Percentiles rank a stretch among this genome's conserved stretches.
Evolutionary conservation across 331 rosid genomes (phyloP).

Genomic region (Prunus yedoensis): DNA sequence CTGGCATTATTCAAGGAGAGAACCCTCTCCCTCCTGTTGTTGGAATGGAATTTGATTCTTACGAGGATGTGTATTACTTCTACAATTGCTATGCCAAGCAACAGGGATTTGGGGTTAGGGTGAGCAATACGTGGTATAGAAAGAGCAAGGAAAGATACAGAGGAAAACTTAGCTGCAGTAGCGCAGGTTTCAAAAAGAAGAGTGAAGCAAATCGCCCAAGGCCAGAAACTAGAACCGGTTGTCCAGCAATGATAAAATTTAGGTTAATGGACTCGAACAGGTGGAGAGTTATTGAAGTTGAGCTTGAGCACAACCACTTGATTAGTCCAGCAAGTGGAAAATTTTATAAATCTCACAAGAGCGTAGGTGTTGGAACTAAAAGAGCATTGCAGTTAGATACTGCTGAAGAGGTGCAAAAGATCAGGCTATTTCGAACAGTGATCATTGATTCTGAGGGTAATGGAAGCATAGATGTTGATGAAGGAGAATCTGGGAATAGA

Average conservation of each 20-base stretch:
- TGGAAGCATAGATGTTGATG: slow-evolving; percentile 39
- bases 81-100: slow-evolving; percentile 74
- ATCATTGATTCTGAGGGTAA: slow-evolving; percentile 48
- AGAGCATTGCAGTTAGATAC: slow-evolving; percentile 52
- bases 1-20: slow-evolving; percentile 48
- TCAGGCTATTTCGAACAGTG: slow-evolving; percentile 55
- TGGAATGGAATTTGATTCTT: slow-evolving; percentile 75
- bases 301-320: slow-evolving; percentile 79
- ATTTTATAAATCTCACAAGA: slow-evolving; percentile 69
- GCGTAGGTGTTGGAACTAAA: slow-evolving; percentile 51
- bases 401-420: slow-evolving; percentile 48
- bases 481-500: slow-evolving; percentile 31
- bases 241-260: slow-evolving; percentile 81
- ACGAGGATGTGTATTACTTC: slow-evolving; percentile 69
- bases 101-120: slow-evolving; percentile 77
- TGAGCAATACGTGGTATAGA: slow-evolving; percentile 74
- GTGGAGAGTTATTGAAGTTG: slow-evolving; percentile 80
- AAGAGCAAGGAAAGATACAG: slow-evolving; percentile 71
- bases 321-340: slow-evolving; percentile 58
- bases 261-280: slow-evolving; percentile 67
- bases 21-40: slow-evolving; percentile 63
- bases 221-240: slow-evolving; percentile 76
- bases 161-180: slow-evolving; percentile 75
- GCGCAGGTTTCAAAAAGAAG: slow-evolving; percentile 75
- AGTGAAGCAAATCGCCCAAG: slow-evolving; percentile 75